phyloP scores from a whole-genome alignment of 108 stramenopile genomes.

The Conticribra guillardii region DNA sequence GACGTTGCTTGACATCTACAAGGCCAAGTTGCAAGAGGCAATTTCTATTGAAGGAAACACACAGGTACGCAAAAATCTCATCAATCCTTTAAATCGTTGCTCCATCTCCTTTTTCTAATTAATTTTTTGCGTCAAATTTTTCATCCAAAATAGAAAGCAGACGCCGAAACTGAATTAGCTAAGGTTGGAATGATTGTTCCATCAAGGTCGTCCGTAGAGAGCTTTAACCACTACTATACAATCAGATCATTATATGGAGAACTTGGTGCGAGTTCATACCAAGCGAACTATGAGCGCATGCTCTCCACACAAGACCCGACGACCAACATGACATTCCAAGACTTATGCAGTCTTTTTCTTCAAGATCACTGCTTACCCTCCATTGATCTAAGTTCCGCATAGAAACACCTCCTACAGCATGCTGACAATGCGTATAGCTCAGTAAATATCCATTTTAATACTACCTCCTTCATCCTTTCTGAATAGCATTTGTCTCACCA shows the following conservation, averaged over 20 bases:
- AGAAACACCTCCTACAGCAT: constrained; percentile 11
- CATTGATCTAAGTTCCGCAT: not conserved
- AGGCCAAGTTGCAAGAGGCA: constrained; percentile 2
- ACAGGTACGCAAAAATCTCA: too few species aligned
- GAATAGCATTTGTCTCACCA: too few species aligned
- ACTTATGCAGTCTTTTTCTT: not conserved
- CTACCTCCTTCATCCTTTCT: too few species aligned
- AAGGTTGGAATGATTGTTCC: not conserved
- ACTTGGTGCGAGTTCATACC: not conserved
- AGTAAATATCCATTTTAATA: too few species aligned
- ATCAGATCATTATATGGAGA: not conserved
- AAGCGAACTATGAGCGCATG: not conserved
- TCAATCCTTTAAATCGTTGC: too few species aligned
- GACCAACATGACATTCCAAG: not conserved
- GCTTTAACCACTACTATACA: not conserved
- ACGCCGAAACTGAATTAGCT: constrained; percentile 1
- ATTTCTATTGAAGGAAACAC: not conserved
- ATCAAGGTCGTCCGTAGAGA: not conserved
- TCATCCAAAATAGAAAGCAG: not conserved
- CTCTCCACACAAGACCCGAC: not conserved
- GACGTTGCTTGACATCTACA: constrained; percentile 19
- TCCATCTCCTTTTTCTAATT: too few species aligned
- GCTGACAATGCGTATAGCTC: constrained; percentile 45
- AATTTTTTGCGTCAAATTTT: too few species aligned
- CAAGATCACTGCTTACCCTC: not conserved